Conservation (phyloP, 139 green algal genomes). For the Ostreobium quekettii region DNA sequence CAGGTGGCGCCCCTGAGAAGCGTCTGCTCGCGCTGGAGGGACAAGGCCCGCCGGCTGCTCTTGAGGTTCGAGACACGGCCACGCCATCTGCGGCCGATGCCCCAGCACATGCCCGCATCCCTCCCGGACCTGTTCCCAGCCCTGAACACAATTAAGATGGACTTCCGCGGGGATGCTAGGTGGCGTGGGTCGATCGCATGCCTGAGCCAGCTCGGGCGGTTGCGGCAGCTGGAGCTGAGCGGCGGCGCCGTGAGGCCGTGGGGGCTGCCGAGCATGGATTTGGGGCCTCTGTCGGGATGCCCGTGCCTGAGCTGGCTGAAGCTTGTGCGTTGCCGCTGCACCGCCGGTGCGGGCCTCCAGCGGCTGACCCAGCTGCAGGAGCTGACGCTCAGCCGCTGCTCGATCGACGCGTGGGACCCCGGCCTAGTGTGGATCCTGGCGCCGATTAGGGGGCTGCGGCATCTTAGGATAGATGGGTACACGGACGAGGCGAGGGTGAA, state of each 20-base stretch:
- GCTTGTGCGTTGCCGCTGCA: constrained; percentile 4
- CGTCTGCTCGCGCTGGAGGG: constrained; percentile 17
- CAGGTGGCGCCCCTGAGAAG: constrained; percentile 7
- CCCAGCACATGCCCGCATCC: too few relatives aligned
- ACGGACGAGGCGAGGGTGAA: neutral
- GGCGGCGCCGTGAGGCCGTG: neutral
- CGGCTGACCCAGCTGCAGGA: neutral
- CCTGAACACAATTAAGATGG: neutral
- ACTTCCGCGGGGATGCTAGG: constrained; percentile 10
- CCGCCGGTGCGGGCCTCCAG: neutral
- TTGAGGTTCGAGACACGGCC: too few relatives aligned
- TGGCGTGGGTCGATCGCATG: too few relatives aligned
- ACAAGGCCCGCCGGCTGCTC: constrained; percentile 14
- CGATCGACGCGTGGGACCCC: constrained; percentile 8
- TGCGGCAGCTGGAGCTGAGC: constrained; percentile 4
- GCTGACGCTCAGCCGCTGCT: neutral
- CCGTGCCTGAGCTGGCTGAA: neutral
- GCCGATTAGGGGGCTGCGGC: neutral
- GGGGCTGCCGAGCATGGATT: neutral
- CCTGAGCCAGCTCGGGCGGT: neutral
- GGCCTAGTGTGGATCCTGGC: constrained; percentile 3
- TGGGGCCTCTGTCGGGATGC: neutral
- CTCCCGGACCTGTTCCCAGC: constrained; percentile 13
- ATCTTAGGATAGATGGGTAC: neutral
- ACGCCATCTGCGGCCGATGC: neutral